A percentile compares a stretch with the other conserved stretches of the same genome.
Conservation (phyloP, 164 flowering plant species). For the Akebia trifoliata region DNA sequence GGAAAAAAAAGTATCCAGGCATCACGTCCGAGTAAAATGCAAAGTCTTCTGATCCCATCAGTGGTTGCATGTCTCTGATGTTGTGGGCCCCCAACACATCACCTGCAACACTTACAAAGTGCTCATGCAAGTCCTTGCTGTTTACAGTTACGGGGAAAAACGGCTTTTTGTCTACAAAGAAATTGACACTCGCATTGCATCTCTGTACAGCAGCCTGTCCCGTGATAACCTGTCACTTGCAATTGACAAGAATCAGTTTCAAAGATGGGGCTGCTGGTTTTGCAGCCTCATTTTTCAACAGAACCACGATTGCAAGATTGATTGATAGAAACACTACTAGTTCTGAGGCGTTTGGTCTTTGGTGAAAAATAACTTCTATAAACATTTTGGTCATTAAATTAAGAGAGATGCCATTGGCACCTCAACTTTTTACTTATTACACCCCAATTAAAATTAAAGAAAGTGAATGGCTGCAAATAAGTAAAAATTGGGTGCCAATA, state of each 20-base stretch:
- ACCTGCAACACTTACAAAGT: slow-evolving; percentile 21
- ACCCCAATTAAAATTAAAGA: too few species aligned
- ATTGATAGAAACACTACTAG: too few species aligned
- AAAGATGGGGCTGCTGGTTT: too few species aligned
- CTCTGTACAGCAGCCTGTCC: slow-evolving; percentile 54
- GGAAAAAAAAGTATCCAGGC: slow-evolving; percentile 41
- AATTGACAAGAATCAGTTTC: not conserved
- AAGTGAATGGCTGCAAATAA: too few species aligned
- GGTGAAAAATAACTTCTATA: too few species aligned
- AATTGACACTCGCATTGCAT: slow-evolving; percentile 42
- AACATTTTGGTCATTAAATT: too few species aligned
- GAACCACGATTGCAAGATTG: too few species aligned
- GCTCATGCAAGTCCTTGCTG: slow-evolving; percentile 31
- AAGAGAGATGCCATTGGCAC: too few species aligned
- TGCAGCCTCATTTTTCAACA: too few species aligned
- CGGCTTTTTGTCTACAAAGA: slow-evolving; percentile 30
- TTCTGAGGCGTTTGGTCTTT: too few species aligned
- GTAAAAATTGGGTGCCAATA: too few species aligned
- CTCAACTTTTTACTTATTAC: too few species aligned
- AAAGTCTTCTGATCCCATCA: slow-evolving; percentile 66
- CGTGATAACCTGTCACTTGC: slow-evolving; percentile 34
- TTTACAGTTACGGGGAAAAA: slow-evolving; percentile 47
- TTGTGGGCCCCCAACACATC: slow-evolving; percentile 38
- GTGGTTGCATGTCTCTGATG: slow-evolving; percentile 15
- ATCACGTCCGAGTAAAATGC: slow-evolving; percentile 46